phyloP scores from a whole-genome alignment of 148 eudicot species.

The Rhododendron williamsianum region DNA sequence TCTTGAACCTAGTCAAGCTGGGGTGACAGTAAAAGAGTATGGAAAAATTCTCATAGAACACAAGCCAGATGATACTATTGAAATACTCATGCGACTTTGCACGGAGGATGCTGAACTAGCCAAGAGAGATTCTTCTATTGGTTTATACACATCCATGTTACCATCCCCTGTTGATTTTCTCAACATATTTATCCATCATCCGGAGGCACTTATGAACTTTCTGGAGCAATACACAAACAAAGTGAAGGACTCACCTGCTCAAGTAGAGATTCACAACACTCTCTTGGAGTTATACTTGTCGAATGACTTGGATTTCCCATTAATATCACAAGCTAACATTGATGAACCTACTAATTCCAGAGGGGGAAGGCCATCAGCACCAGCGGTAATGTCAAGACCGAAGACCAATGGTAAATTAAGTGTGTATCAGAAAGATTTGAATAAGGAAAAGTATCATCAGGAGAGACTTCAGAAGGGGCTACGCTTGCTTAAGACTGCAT shows the following conservation, averaged over 20 bases:
- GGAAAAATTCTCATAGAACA: constrained; percentile 93
- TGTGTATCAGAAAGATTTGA: constrained; percentile 9
- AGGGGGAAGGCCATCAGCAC: constrained; percentile 15
- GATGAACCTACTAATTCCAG: constrained; percentile 31
- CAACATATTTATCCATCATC: constrained; percentile 84
- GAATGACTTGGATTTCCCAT: constrained; percentile 70
- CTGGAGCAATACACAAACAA: constrained; percentile 83
- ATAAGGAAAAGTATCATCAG: constrained; percentile 47
- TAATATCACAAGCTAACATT: constrained; percentile 47
- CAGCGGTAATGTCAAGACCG: constrained; percentile 21
- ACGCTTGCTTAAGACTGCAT: constrained; percentile 70
- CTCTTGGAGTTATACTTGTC: constrained; percentile 86
- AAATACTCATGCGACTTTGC: constrained; percentile 85
- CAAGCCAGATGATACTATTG: constrained; percentile 78
- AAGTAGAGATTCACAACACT: constrained; percentile 90
- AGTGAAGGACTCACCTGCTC: constrained; percentile 94
- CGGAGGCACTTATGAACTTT: constrained; percentile 77
- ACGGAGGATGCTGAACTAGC: constrained; percentile 74
- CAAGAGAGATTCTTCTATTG: constrained; percentile 43
- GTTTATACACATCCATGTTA: constrained; percentile 48
- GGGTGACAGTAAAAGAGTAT: constrained; percentile 82
- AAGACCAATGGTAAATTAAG: constrained; percentile 50
- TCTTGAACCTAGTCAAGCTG: constrained; percentile 93
- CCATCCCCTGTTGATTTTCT: constrained; percentile 98
- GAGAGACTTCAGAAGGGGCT: constrained; percentile 72